Percentiles rank a stretch among this genome's conserved stretches.
These are phyloP conservation scores for Boletus speciosus DNA, from an alignment of 768 basidiomycete species.

Conservation along the genomic window DNA sequence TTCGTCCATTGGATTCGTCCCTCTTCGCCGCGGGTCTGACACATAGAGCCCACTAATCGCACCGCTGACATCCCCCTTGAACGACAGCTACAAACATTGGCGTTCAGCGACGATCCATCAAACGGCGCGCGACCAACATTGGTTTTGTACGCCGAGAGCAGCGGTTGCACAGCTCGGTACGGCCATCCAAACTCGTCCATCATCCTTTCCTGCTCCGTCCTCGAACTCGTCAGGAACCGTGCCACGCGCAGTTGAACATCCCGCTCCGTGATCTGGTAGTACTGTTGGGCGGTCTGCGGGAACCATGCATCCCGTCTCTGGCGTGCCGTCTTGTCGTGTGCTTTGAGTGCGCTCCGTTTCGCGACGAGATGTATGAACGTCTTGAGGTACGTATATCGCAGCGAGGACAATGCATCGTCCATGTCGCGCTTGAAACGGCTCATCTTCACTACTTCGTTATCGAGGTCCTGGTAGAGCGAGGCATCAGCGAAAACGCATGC, in stretches of 20 bases:
- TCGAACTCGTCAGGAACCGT: constrained; percentile 37
- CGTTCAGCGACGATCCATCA: background rate
- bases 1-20: background rate
- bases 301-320: constrained; percentile 33
- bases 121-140: constrained; percentile 35
- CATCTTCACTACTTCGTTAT: constrained; percentile 15
- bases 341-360: constrained; percentile 9
- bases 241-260: constrained; percentile 51
- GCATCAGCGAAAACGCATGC: background rate
- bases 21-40: constrained; percentile 21
- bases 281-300: constrained; percentile 29
- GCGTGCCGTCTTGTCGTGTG: constrained; percentile 21
- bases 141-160: constrained; percentile 37
- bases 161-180: constrained; percentile 44
- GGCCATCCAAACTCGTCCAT: constrained; percentile 50
- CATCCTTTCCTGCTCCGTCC: constrained; percentile 43
- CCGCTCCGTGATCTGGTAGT: constrained; percentile 30
- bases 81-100: constrained; percentile 9
- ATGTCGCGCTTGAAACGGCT: constrained; percentile 21
- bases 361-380: constrained; percentile 17
- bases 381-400: constrained; percentile 32
- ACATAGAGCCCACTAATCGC: constrained; percentile 18
- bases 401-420: constrained; percentile 28
- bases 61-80: constrained; percentile 21
- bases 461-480: constrained; percentile 15